These are phyloP conservation scores for Daldinia sp. DNA, from an alignment of 2,329 filamentous ascomycete species.

Conservation along the genomic window DNA sequence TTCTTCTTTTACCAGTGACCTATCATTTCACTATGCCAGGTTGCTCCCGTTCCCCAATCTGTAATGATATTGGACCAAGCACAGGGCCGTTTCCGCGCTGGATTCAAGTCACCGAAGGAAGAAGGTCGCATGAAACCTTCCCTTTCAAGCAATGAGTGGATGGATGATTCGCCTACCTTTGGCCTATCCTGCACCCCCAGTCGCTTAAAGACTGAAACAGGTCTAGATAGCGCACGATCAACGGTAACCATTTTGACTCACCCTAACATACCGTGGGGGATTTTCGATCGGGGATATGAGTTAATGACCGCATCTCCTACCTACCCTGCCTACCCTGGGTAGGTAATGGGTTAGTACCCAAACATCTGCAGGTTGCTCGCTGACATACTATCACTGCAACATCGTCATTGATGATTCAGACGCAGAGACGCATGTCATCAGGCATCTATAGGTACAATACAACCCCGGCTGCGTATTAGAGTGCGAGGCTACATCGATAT, in stretches of 20 bases:
- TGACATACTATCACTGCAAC: constrained; percentile 29
- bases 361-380: constrained; percentile 28
- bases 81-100: constrained; percentile 38
- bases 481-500: constrained; percentile 30
- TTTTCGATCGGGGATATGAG: constrained; percentile 21
- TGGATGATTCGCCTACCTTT: constrained; percentile 41
- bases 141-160: constrained; percentile 40
- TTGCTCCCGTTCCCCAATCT: constrained; percentile 34
- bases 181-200: constrained; percentile 33
- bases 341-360: constrained; percentile 12
- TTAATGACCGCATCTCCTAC: constrained; percentile 19
- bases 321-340: neutral
- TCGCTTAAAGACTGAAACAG: constrained; percentile 49
- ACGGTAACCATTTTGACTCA: constrained; percentile 43
- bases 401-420: constrained; percentile 38
- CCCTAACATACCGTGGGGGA: constrained; percentile 31
- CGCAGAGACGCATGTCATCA: constrained; percentile 36
- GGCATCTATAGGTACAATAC: constrained; percentile 31
- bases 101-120: constrained; percentile 31
- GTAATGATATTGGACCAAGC: constrained; percentile 36
- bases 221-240: constrained; percentile 44
- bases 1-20: constrained; percentile 12
- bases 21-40: constrained; percentile 29
- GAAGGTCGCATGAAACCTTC: constrained; percentile 49
- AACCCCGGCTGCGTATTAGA: constrained; percentile 22